Evolutionary conservation across 164 flowering plant genomes (phyloP).

Genomic region (Euptelea pleiosperma): DNA sequence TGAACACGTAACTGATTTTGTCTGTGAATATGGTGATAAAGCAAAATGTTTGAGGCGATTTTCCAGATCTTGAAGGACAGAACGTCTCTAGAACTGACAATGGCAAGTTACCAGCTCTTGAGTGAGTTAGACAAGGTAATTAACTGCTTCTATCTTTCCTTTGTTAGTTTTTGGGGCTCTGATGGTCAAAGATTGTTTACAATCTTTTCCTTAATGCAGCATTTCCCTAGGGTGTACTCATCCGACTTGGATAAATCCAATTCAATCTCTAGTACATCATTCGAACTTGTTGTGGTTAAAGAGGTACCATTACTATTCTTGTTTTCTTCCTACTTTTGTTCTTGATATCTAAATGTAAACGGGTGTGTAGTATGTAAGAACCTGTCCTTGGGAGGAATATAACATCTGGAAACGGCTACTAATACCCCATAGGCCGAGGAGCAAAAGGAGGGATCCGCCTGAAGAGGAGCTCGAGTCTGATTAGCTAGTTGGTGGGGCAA

Average conservation of each 20-base stretch:
- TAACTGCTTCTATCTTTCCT: neutral
- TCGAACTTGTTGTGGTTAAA: constrained; percentile 36
- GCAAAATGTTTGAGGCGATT: constrained; percentile 70
- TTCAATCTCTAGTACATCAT: constrained; percentile 17
- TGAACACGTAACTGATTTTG: neutral
- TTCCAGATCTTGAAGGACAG: constrained; percentile 56
- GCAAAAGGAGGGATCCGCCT: too few relatives aligned
- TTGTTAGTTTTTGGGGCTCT: neutral
- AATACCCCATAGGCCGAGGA: too few relatives aligned
- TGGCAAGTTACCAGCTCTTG: constrained; percentile 68
- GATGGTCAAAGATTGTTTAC: neutral
- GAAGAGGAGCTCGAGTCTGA: too few relatives aligned
- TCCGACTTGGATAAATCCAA: constrained; percentile 22
- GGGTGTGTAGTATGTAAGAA: too few relatives aligned
- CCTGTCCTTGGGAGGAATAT: too few relatives aligned
- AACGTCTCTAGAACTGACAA: constrained; percentile 55
- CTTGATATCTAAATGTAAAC: too few relatives aligned
- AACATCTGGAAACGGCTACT: too few relatives aligned
- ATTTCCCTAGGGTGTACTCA: constrained; percentile 48
- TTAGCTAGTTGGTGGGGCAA: too few relatives aligned
- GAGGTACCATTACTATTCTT: constrained; percentile 42
- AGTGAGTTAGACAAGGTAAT: constrained; percentile 63
- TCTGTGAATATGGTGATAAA: constrained; percentile 25
- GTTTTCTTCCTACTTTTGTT: neutral
- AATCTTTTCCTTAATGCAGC: constrained; percentile 30